phyloP scores from a whole-genome alignment of 2,329 filamentous ascomycete genomes.

The Stagonosporopsis cucurbitacearum region DNA sequence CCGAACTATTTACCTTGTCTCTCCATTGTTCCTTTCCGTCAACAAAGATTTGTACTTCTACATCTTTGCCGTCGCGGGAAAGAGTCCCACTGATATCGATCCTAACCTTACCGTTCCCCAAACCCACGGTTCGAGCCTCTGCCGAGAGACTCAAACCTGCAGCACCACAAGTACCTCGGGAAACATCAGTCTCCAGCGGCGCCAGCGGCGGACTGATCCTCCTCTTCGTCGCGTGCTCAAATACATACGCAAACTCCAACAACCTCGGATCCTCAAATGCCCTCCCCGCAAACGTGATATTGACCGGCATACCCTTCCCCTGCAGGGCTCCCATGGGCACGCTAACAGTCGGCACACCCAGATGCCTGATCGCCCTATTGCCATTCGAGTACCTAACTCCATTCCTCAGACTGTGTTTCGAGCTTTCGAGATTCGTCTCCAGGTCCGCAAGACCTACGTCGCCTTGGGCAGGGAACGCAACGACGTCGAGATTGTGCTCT shows the following conservation, averaged over 20 bases:
- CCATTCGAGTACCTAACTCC: slow-evolving; percentile 63
- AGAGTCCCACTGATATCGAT: slow-evolving; percentile 8
- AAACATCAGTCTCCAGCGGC: slow-evolving; percentile 21
- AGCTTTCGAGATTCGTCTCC: slow-evolving; percentile 47
- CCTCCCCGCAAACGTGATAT: slow-evolving; percentile 59
- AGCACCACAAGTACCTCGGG: not conserved
- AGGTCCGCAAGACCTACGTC: slow-evolving; percentile 59
- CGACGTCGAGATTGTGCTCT: slow-evolving; percentile 50
- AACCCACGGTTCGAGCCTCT: not conserved
- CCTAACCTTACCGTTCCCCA: not conserved
- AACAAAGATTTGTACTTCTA: slow-evolving; percentile 24
- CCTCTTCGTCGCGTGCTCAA: slow-evolving; percentile 25
- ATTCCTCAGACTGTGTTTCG: slow-evolving; percentile 53
- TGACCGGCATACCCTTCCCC: slow-evolving; percentile 59
- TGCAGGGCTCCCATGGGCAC: slow-evolving; percentile 61
- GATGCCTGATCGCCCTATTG: slow-evolving; percentile 60
- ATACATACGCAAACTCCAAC: slow-evolving; percentile 32
- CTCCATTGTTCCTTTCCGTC: slow-evolving; percentile 24
- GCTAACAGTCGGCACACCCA: slow-evolving; percentile 62
- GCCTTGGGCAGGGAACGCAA: slow-evolving; percentile 59
- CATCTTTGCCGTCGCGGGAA: not conserved
- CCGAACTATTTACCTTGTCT: not conserved
- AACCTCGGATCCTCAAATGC: slow-evolving; percentile 55
- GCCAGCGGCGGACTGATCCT: slow-evolving; percentile 22
- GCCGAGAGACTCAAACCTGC: not conserved